These are phyloP conservation scores for Aspergillus fumigatiaffinis DNA, from an alignment of 2,329 filamentous ascomycete genomes.

Conservation along the genomic window DNA sequence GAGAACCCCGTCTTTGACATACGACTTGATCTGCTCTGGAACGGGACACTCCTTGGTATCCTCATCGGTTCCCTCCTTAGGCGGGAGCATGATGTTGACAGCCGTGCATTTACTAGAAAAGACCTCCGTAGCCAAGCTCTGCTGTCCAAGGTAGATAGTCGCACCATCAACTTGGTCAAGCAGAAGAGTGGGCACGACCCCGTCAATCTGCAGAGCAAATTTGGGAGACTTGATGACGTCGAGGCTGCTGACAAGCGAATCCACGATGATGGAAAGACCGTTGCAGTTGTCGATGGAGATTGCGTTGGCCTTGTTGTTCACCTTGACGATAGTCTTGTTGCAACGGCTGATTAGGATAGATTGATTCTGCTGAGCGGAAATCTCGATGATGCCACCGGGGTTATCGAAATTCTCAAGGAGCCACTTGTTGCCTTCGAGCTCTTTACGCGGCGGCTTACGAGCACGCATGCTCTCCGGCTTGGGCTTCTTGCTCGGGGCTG, in stretches of 20 bases:
- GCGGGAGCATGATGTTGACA: slow-evolving; percentile 80
- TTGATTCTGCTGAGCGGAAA: slow-evolving; percentile 77
- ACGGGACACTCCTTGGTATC: slow-evolving; percentile 86
- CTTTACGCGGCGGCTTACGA: slow-evolving; percentile 76
- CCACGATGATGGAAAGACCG: slow-evolving; percentile 79
- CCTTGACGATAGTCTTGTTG: slow-evolving; percentile 82
- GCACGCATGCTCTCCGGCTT: slow-evolving; percentile 81
- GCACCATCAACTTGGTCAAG: slow-evolving; percentile 92
- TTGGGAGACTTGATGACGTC: slow-evolving; percentile 95
- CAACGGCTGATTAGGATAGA: slow-evolving; percentile 90
- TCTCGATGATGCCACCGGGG: slow-evolving; percentile 67
- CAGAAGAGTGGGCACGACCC: slow-evolving; percentile 78
- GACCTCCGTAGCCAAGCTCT: slow-evolving; percentile 73
- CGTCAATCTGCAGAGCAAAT: slow-evolving; percentile 89
- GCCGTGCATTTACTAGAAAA: slow-evolving; percentile 85
- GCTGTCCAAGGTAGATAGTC: slow-evolving; percentile 77
- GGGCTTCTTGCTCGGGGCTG: slow-evolving; percentile 80
- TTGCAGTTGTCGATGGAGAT: slow-evolving; percentile 89
- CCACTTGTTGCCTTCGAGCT: slow-evolving; percentile 89
- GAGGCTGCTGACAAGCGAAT: slow-evolving; percentile 83
- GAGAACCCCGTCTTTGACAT: slow-evolving; percentile 70
- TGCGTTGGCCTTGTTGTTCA: slow-evolving; percentile 94
- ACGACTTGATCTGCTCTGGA: slow-evolving; percentile 85
- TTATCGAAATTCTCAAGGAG: slow-evolving; percentile 91
- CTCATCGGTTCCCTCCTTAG: slow-evolving; percentile 61